Conservation (phyloP, 2,329 filamentous ascomycete species). For the Microdochium bolleyi region DNA sequence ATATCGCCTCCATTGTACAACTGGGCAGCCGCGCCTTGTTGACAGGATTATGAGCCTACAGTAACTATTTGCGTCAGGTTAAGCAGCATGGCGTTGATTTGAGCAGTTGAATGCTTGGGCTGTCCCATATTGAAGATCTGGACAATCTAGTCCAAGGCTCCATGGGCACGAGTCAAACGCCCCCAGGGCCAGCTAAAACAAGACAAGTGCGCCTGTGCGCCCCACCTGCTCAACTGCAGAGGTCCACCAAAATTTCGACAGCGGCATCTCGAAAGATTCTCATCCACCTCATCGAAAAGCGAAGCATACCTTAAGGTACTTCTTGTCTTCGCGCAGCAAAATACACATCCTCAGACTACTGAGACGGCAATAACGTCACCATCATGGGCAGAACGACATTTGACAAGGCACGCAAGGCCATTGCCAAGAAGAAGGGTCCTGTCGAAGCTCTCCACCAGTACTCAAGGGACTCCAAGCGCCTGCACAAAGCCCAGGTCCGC, state of each 20-base stretch:
- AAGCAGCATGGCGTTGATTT: too few relatives aligned
- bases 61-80: too few relatives aligned
- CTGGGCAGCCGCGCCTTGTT: too few relatives aligned
- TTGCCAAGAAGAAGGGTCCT: constrained; percentile 75
- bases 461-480: constrained; percentile 74
- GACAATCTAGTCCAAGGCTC: too few relatives aligned
- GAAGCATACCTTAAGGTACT: constrained; percentile 2
- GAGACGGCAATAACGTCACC: constrained; percentile 2
- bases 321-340: neutral
- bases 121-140: too few relatives aligned
- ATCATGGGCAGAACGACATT: constrained; percentile 66
- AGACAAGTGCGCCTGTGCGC: too few relatives aligned
- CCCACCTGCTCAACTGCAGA: neutral
- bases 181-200: too few relatives aligned
- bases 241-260: constrained; percentile 2
- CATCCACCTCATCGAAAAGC: constrained; percentile 1
- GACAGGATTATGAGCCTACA: too few relatives aligned
- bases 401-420: constrained; percentile 80
- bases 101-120: too few relatives aligned
- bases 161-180: too few relatives aligned
- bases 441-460: constrained; percentile 76
- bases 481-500: constrained; percentile 71
- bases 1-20: too few relatives aligned
- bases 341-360: neutral
- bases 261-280: neutral